Percentiles rank a stretch among this genome's conserved stretches.
Conservation (phyloP, 2,329 filamentous ascomycete genomes). For the Aspergillus cejpii region DNA sequence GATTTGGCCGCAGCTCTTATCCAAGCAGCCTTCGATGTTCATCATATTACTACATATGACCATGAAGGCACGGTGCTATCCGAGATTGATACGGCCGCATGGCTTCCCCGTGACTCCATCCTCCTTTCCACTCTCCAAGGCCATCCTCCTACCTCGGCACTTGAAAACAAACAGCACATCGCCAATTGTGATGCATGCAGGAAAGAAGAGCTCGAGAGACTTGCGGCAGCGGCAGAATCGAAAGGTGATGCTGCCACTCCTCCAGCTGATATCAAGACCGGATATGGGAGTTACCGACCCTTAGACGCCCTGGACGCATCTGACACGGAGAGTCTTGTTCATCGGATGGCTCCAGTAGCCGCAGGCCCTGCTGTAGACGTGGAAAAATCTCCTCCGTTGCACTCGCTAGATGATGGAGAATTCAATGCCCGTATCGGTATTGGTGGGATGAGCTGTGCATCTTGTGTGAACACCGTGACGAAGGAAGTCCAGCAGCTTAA, state of each 20-base stretch:
- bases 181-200: slow-evolving; percentile 48
- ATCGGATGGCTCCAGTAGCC: not conserved
- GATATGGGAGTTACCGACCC: not conserved
- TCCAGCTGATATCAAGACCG: not conserved
- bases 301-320: not conserved
- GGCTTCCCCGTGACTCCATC: slow-evolving; percentile 25
- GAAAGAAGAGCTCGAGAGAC: slow-evolving; percentile 31
- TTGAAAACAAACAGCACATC: slow-evolving; percentile 36
- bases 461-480: slow-evolving; percentile 60
- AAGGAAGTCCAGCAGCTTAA: slow-evolving; percentile 52
- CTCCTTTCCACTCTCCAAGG: slow-evolving; percentile 18
- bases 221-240: slow-evolving; percentile 11
- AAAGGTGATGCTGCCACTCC: slow-evolving; percentile 2
- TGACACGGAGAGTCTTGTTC: slow-evolving; percentile 5
- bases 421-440: slow-evolving; percentile 44
- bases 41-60: slow-evolving; percentile 39
- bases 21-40: slow-evolving; percentile 44
- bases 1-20: slow-evolving; percentile 36
- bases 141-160: slow-evolving; percentile 15
- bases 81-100: slow-evolving; percentile 32
- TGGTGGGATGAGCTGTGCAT: slow-evolving; percentile 66
- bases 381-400: not conserved
- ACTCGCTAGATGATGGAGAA: slow-evolving; percentile 4
- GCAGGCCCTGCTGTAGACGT: slow-evolving; percentile 1
- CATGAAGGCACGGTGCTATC: slow-evolving; percentile 24